Percentiles rank a stretch among this genome's conserved stretches.
These are phyloP conservation scores for Scutellaria baicalensis DNA, from an alignment of 257 asterid genomes.

Conservation along the genomic window DNA sequence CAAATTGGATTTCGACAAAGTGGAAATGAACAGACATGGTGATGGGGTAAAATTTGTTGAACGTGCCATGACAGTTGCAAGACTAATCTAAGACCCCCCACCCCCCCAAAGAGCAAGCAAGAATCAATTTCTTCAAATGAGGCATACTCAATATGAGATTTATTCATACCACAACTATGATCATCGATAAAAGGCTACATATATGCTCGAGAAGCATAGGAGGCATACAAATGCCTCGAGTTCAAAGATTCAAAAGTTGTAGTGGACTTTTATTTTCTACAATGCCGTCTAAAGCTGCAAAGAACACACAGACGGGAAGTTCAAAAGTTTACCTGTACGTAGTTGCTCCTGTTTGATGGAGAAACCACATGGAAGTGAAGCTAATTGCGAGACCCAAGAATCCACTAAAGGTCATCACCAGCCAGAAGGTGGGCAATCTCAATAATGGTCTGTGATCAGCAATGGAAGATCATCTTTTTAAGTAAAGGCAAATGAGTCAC, in stretches of 20 bases:
- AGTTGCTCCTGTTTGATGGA: conserved; percentile 95
- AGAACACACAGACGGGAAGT: neutral
- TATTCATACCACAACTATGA: neutral
- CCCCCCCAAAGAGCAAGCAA: too few relatives aligned
- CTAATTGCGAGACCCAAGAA: conserved; percentile 86
- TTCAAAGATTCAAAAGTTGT: neutral
- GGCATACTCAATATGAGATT: too few relatives aligned
- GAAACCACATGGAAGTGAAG: conserved; percentile 98
- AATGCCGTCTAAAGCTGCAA: too few relatives aligned
- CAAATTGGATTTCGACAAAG: too few relatives aligned
- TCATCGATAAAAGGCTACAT: neutral
- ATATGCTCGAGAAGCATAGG: neutral
- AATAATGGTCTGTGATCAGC: conserved; percentile 58
- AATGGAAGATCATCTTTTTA: conserved; percentile 3
- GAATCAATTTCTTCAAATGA: too few relatives aligned
- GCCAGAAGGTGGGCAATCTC: conserved; percentile 70
- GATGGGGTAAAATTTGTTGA: too few relatives aligned
- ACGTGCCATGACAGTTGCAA: too few relatives aligned
- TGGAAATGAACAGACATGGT: too few relatives aligned
- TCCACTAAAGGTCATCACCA: conserved; percentile 79
- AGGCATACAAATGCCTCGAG: too few relatives aligned
- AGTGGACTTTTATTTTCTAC: neutral
- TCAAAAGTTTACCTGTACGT: conserved; percentile 57
- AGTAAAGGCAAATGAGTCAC: neutral
- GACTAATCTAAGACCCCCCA: too few relatives aligned